These are phyloP conservation scores for Annulohypoxylon bovei DNA, from an alignment of 495 filamentous ascomycete genomes.

Conservation along the genomic window DNA sequence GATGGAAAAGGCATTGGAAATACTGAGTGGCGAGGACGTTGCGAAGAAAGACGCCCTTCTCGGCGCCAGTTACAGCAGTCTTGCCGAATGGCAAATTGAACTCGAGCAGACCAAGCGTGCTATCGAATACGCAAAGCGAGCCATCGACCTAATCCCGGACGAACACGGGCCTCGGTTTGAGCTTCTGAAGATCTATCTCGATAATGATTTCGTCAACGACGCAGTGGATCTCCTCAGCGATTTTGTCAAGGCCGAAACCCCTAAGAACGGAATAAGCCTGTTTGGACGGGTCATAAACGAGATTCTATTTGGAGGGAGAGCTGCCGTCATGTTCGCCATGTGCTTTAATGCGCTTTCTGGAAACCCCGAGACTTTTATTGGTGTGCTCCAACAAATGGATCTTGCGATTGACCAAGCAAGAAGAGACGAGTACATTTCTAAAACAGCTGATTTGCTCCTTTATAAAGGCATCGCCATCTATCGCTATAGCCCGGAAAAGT, in stretches of 20 bases:
- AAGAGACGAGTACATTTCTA: not conserved
- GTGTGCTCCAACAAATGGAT: not conserved
- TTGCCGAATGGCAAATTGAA: not conserved
- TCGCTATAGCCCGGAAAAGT: not conserved
- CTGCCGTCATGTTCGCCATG: not conserved
- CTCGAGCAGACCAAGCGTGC: not conserved
- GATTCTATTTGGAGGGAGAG: not conserved
- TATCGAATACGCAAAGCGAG: not conserved
- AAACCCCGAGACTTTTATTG: not conserved
- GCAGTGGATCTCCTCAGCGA: not conserved
- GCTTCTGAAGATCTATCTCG: conserved; percentile 3
- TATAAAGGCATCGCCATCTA: not conserved
- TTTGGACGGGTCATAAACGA: not conserved
- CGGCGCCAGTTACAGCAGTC: not conserved
- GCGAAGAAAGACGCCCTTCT: not conserved
- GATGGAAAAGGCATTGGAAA: not conserved
- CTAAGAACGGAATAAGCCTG: not conserved
- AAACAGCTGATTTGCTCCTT: not conserved
- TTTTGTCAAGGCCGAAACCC: not conserved
- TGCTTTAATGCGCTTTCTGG: not conserved
- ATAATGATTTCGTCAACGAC: not conserved
- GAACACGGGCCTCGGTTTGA: not conserved
- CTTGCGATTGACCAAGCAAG: not conserved
- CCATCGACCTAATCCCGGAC: not conserved
- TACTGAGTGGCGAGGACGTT: not conserved